Evolutionary conservation across 2,329 filamentous ascomycete genomes (phyloP).

Genomic region (Coniella vitis): DNA sequence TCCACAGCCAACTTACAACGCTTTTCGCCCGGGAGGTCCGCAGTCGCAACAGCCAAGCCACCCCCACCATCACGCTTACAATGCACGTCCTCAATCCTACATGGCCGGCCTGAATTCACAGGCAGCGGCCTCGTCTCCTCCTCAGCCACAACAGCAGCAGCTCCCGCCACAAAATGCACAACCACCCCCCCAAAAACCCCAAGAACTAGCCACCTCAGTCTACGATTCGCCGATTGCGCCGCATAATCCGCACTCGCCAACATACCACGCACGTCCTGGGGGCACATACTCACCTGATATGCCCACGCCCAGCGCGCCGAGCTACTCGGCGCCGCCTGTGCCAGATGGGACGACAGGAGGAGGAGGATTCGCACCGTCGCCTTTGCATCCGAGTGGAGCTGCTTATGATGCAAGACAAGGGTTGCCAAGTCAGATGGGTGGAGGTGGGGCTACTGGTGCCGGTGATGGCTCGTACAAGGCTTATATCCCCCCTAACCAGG

Average conservation of each 20-base stretch:
- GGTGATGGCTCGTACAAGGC: slow-evolving; percentile 48
- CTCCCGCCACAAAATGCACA: slow-evolving; percentile 52
- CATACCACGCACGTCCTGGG: slow-evolving; percentile 42
- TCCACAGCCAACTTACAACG: slow-evolving; percentile 60
- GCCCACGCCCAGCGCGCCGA: slow-evolving; percentile 21
- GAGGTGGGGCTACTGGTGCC: slow-evolving; percentile 16
- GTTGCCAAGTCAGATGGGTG: slow-evolving; percentile 38
- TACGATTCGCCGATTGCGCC: slow-evolving; percentile 67
- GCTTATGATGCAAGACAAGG: slow-evolving; percentile 44
- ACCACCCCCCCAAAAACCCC: slow-evolving; percentile 43
- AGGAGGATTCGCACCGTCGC: slow-evolving; percentile 26
- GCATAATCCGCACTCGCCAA: slow-evolving; percentile 38
- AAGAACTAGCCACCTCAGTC: slow-evolving; percentile 70
- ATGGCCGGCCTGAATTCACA: slow-evolving; percentile 39
- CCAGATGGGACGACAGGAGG: slow-evolving; percentile 20
- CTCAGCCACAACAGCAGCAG: slow-evolving; percentile 33
- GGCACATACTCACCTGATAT: slow-evolving; percentile 39
- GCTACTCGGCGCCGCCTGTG: slow-evolving; percentile 27
- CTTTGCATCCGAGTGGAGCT: slow-evolving; percentile 37
- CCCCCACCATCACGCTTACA: slow-evolving; percentile 38
- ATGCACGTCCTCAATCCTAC: slow-evolving; percentile 33
- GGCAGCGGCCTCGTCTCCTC: slow-evolving; percentile 25
- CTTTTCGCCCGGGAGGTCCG: slow-evolving; percentile 21
- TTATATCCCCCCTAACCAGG: slow-evolving; percentile 42
- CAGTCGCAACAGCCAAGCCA: slow-evolving; percentile 24